Evolutionary conservation across 192 early-diverging fungal genomes (phyloP), one percentile per base, ranked within the genome.

Genomic region (Coemansia sp.): DNA sequence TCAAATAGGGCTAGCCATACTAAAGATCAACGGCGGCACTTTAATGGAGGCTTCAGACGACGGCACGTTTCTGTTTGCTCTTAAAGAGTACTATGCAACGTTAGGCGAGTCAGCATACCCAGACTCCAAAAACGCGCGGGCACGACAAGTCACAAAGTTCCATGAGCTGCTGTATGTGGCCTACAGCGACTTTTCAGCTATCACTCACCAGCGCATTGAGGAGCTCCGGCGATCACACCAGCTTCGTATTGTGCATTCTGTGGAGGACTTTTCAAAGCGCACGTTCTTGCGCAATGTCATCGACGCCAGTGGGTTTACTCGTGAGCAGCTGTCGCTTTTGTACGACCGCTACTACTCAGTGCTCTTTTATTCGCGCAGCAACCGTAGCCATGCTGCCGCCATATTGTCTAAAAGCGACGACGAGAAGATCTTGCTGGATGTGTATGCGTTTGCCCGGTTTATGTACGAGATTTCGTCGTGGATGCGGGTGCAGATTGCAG

Each of bases 251-350:
- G 88, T 94, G 35, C 92, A 94, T 56, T 86, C 89, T n/a, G 85
- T 97, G 58, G 90, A 93, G 77, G 85, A 87, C 51, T 97, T 92
- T 61, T 90, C 92, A 0, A 97, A 97, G 59, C 89, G 92, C 57
- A 87, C 86, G 5, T 82, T 87, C n/a, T 80, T 96, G 50, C 84
- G 93, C 26, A 90, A 90, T 61, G 78, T 97, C 28, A 76, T 83
- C 15, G 80, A 86, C 44, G 82, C 82, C 10, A 82, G 83, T 46
- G 82, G 83, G 35, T 97, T 97, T 57, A 85, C 81, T 56, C 91
- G 92, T 62, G 89, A 92, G 40, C 85, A 97, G 60, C 81, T 96
- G 30, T 80, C 89, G 21, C 79, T 90, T 33, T 72, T 97, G n/a
- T 95, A 92, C 61, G 93, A 97, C 72, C 77, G 87, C 31, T 96